Evolutionary conservation across 129 eudicot species (phyloP).

Genomic region (Helianthus tuberosus): DNA sequence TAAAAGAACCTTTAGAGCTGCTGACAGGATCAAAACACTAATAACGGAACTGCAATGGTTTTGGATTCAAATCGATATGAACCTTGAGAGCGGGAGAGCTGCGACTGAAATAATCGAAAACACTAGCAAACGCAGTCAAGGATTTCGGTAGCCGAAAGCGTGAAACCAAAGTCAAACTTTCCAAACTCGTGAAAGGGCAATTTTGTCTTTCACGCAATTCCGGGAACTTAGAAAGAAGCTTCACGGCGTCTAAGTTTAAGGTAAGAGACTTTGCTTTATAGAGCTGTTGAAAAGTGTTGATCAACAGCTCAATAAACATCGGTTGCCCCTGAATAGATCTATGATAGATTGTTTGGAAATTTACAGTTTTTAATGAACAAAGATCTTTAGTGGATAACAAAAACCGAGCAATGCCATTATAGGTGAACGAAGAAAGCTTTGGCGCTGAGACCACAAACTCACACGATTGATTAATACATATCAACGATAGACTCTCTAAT

Average conservation of each 20-base stretch:
- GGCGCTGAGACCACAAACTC: too few relatives aligned
- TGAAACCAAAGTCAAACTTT: constrained; percentile 23
- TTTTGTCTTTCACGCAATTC: not conserved
- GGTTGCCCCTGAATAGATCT: not conserved
- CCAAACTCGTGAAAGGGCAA: constrained; percentile 12
- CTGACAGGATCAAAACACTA: constrained; percentile 9
- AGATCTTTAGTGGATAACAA: too few relatives aligned
- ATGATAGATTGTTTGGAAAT: constrained; percentile 4
- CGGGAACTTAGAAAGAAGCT: constrained; percentile 4
- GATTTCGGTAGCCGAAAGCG: not conserved
- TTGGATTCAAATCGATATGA: not conserved
- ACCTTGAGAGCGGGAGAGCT: not conserved
- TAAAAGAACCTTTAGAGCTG: not conserved
- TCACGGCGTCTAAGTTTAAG: not conserved
- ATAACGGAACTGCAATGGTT: not conserved
- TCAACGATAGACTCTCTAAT: too few relatives aligned
- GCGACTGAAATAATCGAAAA: constrained; percentile 9
- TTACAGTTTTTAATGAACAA: not conserved
- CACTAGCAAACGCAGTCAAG: not conserved
- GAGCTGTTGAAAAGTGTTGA: constrained; percentile 15
- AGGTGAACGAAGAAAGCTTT: too few relatives aligned
- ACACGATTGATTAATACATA: too few relatives aligned
- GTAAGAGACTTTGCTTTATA: constrained; percentile 7
- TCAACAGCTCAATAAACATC: constrained; percentile 10
- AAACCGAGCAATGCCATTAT: too few relatives aligned